phyloP scores from a whole-genome alignment of 768 basidiomycete species.

The Boletus subcaerulescens region DNA sequence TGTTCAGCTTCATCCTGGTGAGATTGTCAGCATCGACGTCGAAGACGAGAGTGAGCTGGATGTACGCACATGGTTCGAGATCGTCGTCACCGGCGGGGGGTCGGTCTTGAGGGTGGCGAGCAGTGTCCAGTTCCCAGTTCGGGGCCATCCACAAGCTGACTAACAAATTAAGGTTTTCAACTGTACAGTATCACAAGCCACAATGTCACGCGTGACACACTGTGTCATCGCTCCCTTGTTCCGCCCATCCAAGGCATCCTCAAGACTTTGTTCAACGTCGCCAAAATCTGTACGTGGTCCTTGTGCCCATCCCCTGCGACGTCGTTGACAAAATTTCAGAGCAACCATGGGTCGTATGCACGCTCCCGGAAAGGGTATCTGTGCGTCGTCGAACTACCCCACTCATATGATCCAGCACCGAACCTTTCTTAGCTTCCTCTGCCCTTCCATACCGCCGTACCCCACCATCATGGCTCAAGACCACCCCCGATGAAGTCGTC shows the following conservation, averaged over 20 bases:
- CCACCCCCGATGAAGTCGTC: conserved; percentile 89
- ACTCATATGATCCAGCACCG: conserved; percentile 36
- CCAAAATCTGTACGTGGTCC: conserved; percentile 38
- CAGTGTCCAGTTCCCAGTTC: background rate
- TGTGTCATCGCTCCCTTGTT: conserved; percentile 15
- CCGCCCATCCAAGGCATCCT: background rate
- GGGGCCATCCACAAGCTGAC: conserved; percentile 12
- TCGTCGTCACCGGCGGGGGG: conserved; percentile 32
- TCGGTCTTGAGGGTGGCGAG: conserved; percentile 22
- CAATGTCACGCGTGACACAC: conserved; percentile 30
- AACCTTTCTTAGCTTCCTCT: conserved; percentile 53
- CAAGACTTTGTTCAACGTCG: background rate
- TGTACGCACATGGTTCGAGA: conserved; percentile 28
- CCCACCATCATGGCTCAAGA: conserved; percentile 96
- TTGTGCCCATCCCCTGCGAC: conserved; percentile 3
- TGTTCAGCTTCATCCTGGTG: conserved; percentile 91
- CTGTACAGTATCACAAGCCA: conserved; percentile 54
- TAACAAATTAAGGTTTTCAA: conserved; percentile 52
- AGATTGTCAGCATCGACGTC: background rate
- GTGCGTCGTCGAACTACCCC: conserved; percentile 46
- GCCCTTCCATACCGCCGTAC: conserved; percentile 96
- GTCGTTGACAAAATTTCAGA: conserved; percentile 28
- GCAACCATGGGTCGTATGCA: conserved; percentile 94
- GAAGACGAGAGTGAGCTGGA: background rate
- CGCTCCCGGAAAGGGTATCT: conserved; percentile 99